Evolutionary conservation across 257 asterid genomes (phyloP), one percentile per base, ranked within the genome.

Genomic region (Fraxinus americana): DNA sequence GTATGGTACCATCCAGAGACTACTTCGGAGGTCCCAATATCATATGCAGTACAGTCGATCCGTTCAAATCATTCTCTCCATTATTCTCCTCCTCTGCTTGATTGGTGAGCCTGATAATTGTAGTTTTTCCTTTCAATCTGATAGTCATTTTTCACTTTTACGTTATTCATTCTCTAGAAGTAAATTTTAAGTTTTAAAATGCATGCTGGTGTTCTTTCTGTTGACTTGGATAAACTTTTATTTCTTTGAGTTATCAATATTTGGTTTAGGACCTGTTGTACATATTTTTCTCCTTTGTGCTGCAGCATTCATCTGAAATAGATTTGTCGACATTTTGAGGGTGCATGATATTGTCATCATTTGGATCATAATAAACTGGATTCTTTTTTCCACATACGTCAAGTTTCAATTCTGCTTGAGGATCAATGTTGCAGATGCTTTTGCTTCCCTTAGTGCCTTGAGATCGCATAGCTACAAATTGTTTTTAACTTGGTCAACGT

Each of bases 1-100:
- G 98, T 88, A 83, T 73, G 97, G 99, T 75, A 77, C 91, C 69
- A 39, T 91, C 66, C 94, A 87, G 77, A 92, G 99, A 83, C 97
- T 88, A 82, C 86, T 93, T 77, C 99, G 88, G 85, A 91, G 98
- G 82, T 91, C 97, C 67, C 98, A 95, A 82, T 93, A 95, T 83
- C 86, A 87, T 61, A 87, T 93, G 88, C 97, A 88, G 67, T 93
- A 93, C 78, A 88, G 89, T 85, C 90, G 97, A 74, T 90, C 97
- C 66, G 84, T 90, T 71, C 93, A 89, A 83, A 76, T 93, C 21
- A 75, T 84, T 72, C 83, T 88, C 84, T 90, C 89, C 76, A 67
- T 83, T 71, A 36, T 85, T 75, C 78, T 89, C 84, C 79, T 89
- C 85, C 75, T 95, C 41, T 89, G 92, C 80, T 72, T 93, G 75